phyloP scores from a whole-genome alignment of 129 eudicot species.

The Lactuca sativa region DNA sequence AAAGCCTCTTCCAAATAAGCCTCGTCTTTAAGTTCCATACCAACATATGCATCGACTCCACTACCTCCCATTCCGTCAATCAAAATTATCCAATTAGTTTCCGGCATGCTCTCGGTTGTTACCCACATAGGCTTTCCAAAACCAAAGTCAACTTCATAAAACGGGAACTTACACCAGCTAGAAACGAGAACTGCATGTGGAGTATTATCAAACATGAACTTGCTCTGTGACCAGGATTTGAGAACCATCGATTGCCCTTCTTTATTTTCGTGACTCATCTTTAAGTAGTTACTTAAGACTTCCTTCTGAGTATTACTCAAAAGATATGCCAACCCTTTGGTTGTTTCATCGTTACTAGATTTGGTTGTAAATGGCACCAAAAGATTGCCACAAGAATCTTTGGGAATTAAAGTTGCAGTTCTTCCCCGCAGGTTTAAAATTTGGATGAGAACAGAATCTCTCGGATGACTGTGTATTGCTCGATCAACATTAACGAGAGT shows the following conservation, averaged over 20 bases:
- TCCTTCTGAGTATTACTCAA: conserved; percentile 1
- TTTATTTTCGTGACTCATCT: background rate
- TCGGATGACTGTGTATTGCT: conserved; percentile 3
- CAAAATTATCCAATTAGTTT: background rate
- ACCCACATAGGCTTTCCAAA: conserved; percentile 26
- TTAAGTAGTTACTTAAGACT: conserved; percentile 6
- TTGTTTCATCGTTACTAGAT: background rate
- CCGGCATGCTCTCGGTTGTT: background rate
- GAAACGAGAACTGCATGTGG: background rate
- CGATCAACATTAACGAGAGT: conserved; percentile 18
- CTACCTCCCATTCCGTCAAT: conserved; percentile 12
- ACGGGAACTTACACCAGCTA: conserved; percentile 32
- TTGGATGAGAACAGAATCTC: conserved; percentile 19
- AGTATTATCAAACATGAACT: background rate
- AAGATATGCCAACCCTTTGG: background rate
- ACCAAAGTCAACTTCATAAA: conserved; percentile 24
- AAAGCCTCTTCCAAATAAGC: background rate
- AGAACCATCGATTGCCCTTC: conserved; percentile 24
- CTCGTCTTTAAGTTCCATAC: background rate
- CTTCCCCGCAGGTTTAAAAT: conserved; percentile 25
- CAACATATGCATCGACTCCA: conserved; percentile 19
- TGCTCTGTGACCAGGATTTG: conserved; percentile 5
- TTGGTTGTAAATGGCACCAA: background rate
- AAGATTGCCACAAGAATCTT: conserved; percentile 25
- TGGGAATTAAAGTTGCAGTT: conserved; percentile 21